phyloP scores from a whole-genome alignment of 176 grass and related monocot genomes.

The Echinochloa phyllopogon region DNA sequence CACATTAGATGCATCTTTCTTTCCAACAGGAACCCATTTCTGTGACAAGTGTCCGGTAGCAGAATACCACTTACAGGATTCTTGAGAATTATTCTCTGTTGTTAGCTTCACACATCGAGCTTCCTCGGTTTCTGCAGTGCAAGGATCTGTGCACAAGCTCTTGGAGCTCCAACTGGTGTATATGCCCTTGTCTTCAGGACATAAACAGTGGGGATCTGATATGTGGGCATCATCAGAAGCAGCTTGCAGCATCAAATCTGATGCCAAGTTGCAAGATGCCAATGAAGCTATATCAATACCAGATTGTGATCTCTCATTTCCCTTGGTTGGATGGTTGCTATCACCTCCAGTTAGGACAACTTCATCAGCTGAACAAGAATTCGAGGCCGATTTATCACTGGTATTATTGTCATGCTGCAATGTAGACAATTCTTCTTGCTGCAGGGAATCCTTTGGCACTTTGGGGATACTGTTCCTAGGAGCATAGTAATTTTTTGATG shows the following conservation, averaged over 20 bases:
- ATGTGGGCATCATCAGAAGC: neutral
- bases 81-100: constrained; percentile 33
- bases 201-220: constrained; percentile 28
- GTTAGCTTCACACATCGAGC: constrained; percentile 33
- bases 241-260: constrained; percentile 28
- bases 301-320: constrained; percentile 24
- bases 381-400: constrained; percentile 10
- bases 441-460: constrained; percentile 29
- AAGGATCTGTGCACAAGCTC: constrained; percentile 29
- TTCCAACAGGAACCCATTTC: constrained; percentile 60
- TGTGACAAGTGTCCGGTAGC: constrained; percentile 38
- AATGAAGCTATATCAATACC: constrained; percentile 21
- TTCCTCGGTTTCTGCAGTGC: constrained; percentile 42
- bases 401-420: constrained; percentile 35
- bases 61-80: constrained; percentile 43
- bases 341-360: neutral
- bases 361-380: constrained; percentile 24
- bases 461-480: constrained; percentile 38
- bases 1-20: constrained; percentile 31
- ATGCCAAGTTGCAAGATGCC: constrained; percentile 25
- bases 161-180: constrained; percentile 1
- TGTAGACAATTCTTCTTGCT: constrained; percentile 30
- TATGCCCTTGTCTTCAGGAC: constrained; percentile 14
- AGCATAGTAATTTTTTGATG: constrained; percentile 38
- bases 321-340: constrained; percentile 21